Evolutionary conservation across 495 filamentous ascomycete species (phyloP).

Genomic region (Xylaria scruposa): DNA sequence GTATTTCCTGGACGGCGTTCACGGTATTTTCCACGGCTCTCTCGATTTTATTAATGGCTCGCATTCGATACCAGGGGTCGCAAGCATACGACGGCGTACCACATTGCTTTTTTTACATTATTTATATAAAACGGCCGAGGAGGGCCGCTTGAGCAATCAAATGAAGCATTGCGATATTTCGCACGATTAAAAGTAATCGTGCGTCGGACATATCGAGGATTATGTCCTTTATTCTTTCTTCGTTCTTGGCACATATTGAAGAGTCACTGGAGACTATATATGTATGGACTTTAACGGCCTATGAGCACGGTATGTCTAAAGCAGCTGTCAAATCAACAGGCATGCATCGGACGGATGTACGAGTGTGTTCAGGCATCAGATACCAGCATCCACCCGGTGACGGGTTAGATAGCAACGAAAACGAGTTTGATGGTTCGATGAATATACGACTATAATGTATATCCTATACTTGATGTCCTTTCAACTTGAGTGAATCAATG

Average conservation of each 20-base stretch:
- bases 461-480: background rate
- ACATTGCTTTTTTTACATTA: constrained; percentile 31
- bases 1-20: constrained; percentile 33
- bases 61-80: constrained; percentile 43
- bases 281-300: constrained; percentile 1
- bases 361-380: constrained; percentile 35
- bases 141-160: constrained; percentile 33
- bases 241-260: constrained; percentile 22
- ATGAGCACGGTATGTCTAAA: background rate
- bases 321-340: background rate
- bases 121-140: constrained; percentile 35
- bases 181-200: background rate
- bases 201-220: constrained; percentile 9
- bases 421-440: constrained; percentile 35
- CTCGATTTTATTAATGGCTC: constrained; percentile 29
- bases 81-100: constrained; percentile 43
- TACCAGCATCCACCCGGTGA: constrained; percentile 31
- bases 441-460: constrained; percentile 27
- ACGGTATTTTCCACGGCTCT: constrained; percentile 25
- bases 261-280: background rate
- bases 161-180: constrained; percentile 27
- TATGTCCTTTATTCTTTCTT: constrained; percentile 4
- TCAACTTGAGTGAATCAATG: background rate
- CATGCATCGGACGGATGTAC: constrained; percentile 5
- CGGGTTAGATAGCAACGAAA: constrained; percentile 41